Conservation (phyloP, 2,329 filamentous ascomycete species). For the Aplosporella prunicola region DNA sequence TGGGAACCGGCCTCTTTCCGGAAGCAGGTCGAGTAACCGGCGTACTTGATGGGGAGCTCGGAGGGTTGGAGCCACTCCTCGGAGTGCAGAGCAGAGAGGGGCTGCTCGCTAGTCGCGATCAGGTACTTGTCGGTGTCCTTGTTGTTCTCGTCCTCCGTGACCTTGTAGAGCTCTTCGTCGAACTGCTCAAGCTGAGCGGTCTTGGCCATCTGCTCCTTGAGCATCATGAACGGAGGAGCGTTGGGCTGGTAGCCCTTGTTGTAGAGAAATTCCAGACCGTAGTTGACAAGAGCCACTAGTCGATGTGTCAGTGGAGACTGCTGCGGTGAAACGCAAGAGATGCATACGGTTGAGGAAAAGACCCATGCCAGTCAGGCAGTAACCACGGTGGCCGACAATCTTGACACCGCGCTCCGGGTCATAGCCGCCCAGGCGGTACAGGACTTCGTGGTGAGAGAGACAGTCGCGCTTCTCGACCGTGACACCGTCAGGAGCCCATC, state of each 20-base stretch:
- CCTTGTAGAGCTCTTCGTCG: constrained; percentile 97
- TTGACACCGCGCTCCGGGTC: constrained; percentile 86
- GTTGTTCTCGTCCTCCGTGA: constrained; percentile 71
- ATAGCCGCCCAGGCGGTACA: constrained; percentile 79
- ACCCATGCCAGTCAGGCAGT: constrained; percentile 83
- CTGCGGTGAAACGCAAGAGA: too few relatives aligned
- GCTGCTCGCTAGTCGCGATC: constrained; percentile 86
- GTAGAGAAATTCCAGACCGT: constrained; percentile 81
- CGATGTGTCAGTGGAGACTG: not conserved
- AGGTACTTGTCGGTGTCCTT: constrained; percentile 72
- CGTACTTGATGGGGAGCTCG: constrained; percentile 78
- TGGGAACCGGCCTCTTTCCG: constrained; percentile 89
- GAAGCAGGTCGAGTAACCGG: constrained; percentile 92
- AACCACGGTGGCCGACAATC: constrained; percentile 87
- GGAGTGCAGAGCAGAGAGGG: constrained; percentile 83
- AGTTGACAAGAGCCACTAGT: constrained; percentile 80
- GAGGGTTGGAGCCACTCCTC: constrained; percentile 84
- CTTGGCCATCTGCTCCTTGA: constrained; percentile 93
- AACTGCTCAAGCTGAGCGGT: constrained; percentile 96
- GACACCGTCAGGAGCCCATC: constrained; percentile 71
- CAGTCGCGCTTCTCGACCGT: constrained; percentile 63
- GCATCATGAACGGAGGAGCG: constrained; percentile 77
- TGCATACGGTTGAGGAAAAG: constrained; percentile 61
- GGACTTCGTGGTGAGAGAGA: constrained; percentile 91
- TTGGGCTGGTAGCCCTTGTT: constrained; percentile 72